phyloP scores from a whole-genome alignment of 352 stramenopile species.

The Pseudoperonospora humuli region DNA sequence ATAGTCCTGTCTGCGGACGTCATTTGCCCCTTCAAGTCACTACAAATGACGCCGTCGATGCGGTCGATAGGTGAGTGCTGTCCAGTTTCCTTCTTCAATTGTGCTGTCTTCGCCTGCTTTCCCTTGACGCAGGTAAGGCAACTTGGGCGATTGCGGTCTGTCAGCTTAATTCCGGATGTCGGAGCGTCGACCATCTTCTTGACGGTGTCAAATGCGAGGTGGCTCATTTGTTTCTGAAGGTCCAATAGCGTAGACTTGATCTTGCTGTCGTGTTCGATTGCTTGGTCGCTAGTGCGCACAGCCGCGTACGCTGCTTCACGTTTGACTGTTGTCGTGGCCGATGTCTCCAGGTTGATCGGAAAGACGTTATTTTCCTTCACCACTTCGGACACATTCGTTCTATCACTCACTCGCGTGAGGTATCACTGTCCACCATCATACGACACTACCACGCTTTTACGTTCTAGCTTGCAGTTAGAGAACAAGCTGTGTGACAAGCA shows the following conservation, averaged over 20 bases:
- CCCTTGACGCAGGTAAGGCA: constrained; percentile 4
- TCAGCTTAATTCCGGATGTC: constrained; percentile 1
- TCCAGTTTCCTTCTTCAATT: constrained; percentile 4
- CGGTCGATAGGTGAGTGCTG: constrained; percentile 2
- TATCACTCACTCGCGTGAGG: not conserved
- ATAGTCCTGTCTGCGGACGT: constrained; percentile 4
- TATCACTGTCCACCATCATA: not conserved
- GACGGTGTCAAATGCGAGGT: constrained; percentile 6
- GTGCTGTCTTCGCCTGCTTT: not conserved
- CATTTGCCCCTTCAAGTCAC: constrained; percentile 9
- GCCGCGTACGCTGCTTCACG: not conserved
- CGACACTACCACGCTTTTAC: not conserved
- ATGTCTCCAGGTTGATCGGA: not conserved
- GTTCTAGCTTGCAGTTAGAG: not conserved
- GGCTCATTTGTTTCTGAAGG: not conserved
- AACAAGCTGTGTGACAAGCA: not conserved
- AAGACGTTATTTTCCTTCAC: not conserved
- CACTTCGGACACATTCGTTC: not conserved
- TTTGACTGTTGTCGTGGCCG: not conserved
- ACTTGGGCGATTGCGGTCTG: not conserved
- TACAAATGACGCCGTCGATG: constrained; percentile 9
- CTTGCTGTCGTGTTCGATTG: not conserved
- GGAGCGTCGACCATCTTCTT: not conserved
- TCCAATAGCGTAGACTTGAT: constrained; percentile 1
- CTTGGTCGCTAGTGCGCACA: not conserved